Evolutionary conservation across 805 yeast genomes (phyloP).

Genomic region (Tanozyma kutaoensis): DNA sequence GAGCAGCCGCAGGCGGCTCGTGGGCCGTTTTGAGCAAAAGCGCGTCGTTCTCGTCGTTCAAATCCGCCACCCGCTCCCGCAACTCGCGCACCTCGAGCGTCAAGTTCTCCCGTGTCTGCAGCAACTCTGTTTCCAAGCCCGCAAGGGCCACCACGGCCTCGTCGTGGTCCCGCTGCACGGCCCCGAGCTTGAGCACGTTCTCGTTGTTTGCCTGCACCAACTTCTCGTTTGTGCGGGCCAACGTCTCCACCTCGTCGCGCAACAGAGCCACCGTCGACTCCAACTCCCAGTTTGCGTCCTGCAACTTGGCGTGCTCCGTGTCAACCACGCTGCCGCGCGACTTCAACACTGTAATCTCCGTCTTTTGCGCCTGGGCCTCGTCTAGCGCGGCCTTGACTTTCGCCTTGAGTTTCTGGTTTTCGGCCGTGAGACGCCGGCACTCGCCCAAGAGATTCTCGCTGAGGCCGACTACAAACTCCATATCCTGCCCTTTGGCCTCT

Average conservation of each 20-base stretch:
- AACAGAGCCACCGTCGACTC: conserved; percentile 37
- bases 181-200: conserved; percentile 12
- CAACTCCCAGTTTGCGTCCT: conserved; percentile 26
- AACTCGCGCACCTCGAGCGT: conserved; percentile 33
- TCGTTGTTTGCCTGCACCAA: conserved; percentile 19
- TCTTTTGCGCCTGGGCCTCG: conserved; percentile 25
- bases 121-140: conserved; percentile 25
- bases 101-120: conserved; percentile 19
- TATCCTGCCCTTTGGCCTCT: conserved; percentile 41
- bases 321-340: conserved; percentile 20
- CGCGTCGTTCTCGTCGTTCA: conserved; percentile 59
- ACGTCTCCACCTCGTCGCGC: conserved; percentile 27
- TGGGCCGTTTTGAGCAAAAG: conserved; percentile 12
- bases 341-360: conserved; percentile 19
- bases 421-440: conserved; percentile 59
- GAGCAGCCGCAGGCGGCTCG: too few relatives aligned
- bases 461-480: conserved; percentile 60
- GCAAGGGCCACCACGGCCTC: conserved; percentile 26
- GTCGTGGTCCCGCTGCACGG: conserved; percentile 36
- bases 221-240: conserved; percentile 26
- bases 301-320: conserved; percentile 32
- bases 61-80: conserved; percentile 37
- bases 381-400: conserved; percentile 29
- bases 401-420: conserved; percentile 33
- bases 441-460: conserved; percentile 61